Conservation (phyloP, 2,329 filamentous ascomycete species). For the Talaromyces sp. region DNA sequence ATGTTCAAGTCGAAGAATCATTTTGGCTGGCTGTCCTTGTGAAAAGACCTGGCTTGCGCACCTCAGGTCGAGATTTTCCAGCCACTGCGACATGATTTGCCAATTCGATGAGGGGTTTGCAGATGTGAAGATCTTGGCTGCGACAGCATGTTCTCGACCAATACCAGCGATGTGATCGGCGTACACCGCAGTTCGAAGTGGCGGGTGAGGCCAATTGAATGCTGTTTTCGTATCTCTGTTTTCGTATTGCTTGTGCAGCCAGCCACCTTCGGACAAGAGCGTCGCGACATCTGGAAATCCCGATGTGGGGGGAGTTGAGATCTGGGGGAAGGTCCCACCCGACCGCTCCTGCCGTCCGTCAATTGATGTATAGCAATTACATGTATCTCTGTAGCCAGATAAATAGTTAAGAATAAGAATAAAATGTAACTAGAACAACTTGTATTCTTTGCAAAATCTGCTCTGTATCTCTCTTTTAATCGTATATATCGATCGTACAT, state of each 20-base stretch:
- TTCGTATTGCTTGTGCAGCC: neutral
- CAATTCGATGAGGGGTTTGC: neutral
- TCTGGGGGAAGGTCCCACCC: neutral
- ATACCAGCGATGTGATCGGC: neutral
- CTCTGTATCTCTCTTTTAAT: too few species aligned
- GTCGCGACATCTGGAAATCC: conserved; percentile 16
- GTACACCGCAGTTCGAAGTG: neutral
- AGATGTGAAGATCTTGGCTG: neutral
- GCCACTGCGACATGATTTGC: neutral
- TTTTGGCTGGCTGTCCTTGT: neutral
- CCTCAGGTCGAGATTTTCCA: neutral
- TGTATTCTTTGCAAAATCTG: too few species aligned
- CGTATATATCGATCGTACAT: too few species aligned
- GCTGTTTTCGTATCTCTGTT: neutral
- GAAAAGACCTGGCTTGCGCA: neutral
- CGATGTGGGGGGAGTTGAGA: conserved; percentile 14
- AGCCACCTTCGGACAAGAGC: neutral
- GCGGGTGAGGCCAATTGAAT: neutral
- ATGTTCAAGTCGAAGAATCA: neutral
- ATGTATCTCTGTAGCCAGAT: too few species aligned
- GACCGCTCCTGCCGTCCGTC: too few species aligned
- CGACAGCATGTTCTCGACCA: neutral
- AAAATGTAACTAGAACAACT: too few species aligned
- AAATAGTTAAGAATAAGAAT: too few species aligned
- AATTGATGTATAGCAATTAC: too few species aligned